Evolutionary conservation across 345 rosid genomes (phyloP).

Genomic region (Hibiscus syriacus): DNA sequence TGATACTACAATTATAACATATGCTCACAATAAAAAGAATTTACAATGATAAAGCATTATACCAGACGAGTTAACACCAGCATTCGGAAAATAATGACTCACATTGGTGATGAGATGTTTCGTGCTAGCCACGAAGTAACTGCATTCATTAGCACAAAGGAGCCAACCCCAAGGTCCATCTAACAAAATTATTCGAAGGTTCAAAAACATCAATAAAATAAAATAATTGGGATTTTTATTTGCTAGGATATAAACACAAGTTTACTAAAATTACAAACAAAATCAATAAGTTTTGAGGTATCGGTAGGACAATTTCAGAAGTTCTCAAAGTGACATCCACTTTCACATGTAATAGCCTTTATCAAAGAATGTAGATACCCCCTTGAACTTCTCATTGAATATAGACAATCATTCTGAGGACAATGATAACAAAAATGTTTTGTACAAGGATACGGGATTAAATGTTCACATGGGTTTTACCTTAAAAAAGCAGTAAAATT

Average conservation of each 20-base stretch:
- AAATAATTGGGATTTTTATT: not conserved
- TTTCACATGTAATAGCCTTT: too few relatives aligned
- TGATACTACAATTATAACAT: not conserved
- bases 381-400: not conserved
- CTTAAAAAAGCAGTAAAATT: not conserved
- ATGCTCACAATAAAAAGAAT: not conserved
- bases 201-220: not conserved
- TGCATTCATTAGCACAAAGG: constrained; percentile 73
- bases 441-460: too few relatives aligned
- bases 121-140: constrained; percentile 87
- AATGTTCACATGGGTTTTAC: too few relatives aligned
- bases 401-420: not conserved
- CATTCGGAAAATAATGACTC: constrained; percentile 20
- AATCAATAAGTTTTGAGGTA: not conserved
- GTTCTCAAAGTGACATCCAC: not conserved
- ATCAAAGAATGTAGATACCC: not conserved
- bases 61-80: not conserved
- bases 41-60: not conserved
- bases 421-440: too few relatives aligned
- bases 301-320: not conserved
- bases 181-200: constrained; percentile 21
- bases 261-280: not conserved
- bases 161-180: constrained; percentile 99
- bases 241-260: not conserved
- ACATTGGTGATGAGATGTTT: constrained; percentile 45